Percentiles rank a stretch among this genome's conserved stretches.
These are phyloP conservation scores for Tilletia caries DNA, from an alignment of 1,284 basidiomycete species.

Conservation along the genomic window DNA sequence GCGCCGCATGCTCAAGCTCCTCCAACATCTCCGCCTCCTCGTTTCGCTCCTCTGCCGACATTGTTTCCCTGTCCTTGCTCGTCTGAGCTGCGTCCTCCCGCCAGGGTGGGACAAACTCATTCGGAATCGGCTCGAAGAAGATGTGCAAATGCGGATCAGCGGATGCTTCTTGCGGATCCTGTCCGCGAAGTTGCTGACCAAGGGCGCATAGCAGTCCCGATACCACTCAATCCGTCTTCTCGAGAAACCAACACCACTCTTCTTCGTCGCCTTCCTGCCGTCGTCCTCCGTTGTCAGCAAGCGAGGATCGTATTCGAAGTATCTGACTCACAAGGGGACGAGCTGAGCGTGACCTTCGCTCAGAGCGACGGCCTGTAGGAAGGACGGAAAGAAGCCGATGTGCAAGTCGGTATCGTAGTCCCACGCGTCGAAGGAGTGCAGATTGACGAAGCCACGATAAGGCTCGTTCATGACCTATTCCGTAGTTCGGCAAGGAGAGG, in stretches of 20 bases:
- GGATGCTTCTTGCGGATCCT: slow-evolving; percentile 22
- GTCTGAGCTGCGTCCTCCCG: background rate
- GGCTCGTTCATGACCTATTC: slow-evolving; percentile 77
- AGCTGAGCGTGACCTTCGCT: slow-evolving; percentile 40
- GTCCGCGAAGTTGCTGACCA: slow-evolving; percentile 30
- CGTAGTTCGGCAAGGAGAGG: background rate
- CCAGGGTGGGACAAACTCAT: slow-evolving; percentile 52
- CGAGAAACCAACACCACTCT: too few relatives aligned
- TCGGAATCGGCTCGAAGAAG: slow-evolving; percentile 50
- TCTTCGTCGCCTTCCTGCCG: slow-evolving; percentile 16
- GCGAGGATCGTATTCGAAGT: slow-evolving; percentile 65
- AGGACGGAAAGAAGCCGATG: slow-evolving; percentile 65
- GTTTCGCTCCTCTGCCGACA: background rate
- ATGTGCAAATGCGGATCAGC: slow-evolving; percentile 22
- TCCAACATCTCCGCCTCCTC: background rate
- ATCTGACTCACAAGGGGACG: slow-evolving; percentile 61
- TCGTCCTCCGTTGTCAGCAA: background rate
- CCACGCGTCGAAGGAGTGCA: slow-evolving; percentile 77
- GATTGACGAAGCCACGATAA: slow-evolving; percentile 82
- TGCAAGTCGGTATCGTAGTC: slow-evolving; percentile 90
- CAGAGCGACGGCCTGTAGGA: slow-evolving; percentile 47
- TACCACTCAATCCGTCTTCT: slow-evolving; percentile 47
- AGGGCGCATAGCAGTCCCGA: slow-evolving; percentile 47
- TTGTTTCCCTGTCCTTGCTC: background rate
- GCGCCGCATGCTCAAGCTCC: slow-evolving; percentile 24